These are phyloP conservation scores for Irpex sp. DNA, from an alignment of 1,284 basidiomycete genomes.

Conservation along the genomic window DNA sequence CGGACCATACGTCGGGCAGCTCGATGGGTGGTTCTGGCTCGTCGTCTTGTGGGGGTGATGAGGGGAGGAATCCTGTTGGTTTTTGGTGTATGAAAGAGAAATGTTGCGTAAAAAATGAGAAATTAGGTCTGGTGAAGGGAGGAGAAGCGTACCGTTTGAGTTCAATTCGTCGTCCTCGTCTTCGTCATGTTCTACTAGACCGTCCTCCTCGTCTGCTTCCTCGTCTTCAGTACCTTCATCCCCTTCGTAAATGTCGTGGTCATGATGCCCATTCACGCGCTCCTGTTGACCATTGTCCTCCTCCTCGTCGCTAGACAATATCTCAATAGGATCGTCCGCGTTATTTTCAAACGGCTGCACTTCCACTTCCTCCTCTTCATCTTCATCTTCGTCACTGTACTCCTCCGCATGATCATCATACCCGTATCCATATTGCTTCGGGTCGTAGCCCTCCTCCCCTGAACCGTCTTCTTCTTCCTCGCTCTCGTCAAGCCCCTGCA, in stretches of 20 bases:
- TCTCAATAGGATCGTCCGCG: constrained; percentile 9
- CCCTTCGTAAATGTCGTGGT: not conserved
- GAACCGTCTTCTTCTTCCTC: constrained; percentile 17
- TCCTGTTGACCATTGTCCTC: not conserved
- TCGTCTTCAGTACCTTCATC: not conserved
- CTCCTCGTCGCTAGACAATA: constrained; percentile 9
- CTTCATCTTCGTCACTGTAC: constrained; percentile 11
- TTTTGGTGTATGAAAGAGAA: not conserved
- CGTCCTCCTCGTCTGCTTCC: not conserved
- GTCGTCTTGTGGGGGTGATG: not conserved
- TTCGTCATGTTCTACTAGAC: constrained; percentile 8
- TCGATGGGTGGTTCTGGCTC: constrained; percentile 24
- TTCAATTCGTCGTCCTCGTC: constrained; percentile 15
- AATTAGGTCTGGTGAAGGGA: not conserved
- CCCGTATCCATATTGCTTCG: not conserved
- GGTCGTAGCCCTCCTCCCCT: not conserved
- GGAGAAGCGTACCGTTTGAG: constrained; percentile 6
- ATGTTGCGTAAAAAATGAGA: not conserved
- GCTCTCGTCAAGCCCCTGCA: constrained; percentile 13
- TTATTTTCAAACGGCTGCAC: not conserved
- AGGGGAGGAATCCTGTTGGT: too few relatives aligned
- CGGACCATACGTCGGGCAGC: constrained; percentile 47
- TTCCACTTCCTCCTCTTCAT: constrained; percentile 3
- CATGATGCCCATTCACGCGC: too few relatives aligned
- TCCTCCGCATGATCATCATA: not conserved